phyloP scores from a whole-genome alignment of 2,329 filamentous ascomycete species.

The Exophiala oligosperma region DNA sequence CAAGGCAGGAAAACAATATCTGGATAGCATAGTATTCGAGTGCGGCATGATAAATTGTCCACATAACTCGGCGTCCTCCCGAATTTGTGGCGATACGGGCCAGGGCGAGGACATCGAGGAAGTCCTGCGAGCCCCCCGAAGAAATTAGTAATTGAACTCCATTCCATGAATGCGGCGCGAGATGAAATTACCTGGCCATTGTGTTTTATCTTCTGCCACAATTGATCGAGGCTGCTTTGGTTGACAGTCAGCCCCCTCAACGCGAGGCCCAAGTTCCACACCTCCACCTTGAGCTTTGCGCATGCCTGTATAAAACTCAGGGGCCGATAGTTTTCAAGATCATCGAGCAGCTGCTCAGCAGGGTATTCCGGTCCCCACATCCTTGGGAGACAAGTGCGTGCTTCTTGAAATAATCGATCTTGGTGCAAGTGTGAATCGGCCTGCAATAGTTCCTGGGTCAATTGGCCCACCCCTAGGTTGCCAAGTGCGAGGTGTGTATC shows the following conservation, averaged over 20 bases:
- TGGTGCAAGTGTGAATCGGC: too few relatives aligned
- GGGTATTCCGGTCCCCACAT: constrained; percentile 12
- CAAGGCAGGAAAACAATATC: constrained; percentile 7
- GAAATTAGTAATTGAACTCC: not conserved
- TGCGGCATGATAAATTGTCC: constrained; percentile 12
- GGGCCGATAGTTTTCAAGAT: constrained; percentile 15
- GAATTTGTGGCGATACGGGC: not conserved
- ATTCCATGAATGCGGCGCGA: too few relatives aligned
- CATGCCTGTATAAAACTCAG: constrained; percentile 3
- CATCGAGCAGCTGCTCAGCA: constrained; percentile 8
- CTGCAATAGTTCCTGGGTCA: not conserved
- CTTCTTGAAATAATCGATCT: constrained; percentile 12
- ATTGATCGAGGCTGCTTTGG: not conserved
- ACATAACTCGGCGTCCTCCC: constrained; percentile 8
- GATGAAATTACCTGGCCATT: constrained; percentile 6
- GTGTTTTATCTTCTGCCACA: constrained; percentile 5
- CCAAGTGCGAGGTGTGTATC: not conserved
- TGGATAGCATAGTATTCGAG: constrained; percentile 14
- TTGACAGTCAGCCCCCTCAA: not conserved
- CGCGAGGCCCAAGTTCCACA: constrained; percentile 7
- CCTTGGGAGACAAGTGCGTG: constrained; percentile 5
- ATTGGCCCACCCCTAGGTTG: not conserved
- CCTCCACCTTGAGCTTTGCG: constrained; percentile 8
- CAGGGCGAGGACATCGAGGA: constrained; percentile 4
- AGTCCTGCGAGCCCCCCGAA: constrained; percentile 1